A percentile compares a stretch with the other conserved stretches of the same genome.
phyloP scores from a whole-genome alignment of 192 early-diverging fungal species.

The Podochytrium sp. region DNA sequence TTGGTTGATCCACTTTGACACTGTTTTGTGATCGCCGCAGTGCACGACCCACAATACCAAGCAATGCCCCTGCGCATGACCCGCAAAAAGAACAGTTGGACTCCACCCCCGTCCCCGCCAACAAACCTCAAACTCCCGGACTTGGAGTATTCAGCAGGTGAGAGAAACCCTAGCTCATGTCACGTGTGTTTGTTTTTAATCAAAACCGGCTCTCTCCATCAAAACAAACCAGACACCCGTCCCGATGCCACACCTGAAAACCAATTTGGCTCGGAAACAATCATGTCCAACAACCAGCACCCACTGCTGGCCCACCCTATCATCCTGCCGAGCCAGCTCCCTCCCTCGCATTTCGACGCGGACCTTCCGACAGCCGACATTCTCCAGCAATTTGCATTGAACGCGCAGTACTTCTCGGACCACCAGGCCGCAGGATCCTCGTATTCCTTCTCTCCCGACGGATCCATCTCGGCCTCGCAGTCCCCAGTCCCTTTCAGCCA shows the following conservation, averaged over 20 bases:
- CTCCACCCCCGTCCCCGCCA: neutral
- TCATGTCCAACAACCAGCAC: neutral
- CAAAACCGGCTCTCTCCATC: neutral
- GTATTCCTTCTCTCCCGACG: neutral
- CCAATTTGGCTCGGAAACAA: neutral
- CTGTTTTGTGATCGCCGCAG: too few relatives aligned
- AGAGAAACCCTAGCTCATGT: too few relatives aligned
- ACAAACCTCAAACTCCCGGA: too few relatives aligned
- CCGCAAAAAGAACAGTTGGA: slow-evolving; percentile 5
- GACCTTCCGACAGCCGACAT: too few relatives aligned
- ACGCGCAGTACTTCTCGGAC: neutral
- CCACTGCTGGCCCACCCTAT: neutral
- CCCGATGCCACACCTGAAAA: neutral
- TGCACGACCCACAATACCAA: too few relatives aligned
- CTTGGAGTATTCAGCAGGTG: too few relatives aligned
- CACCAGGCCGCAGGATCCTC: neutral
- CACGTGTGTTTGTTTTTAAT: too few relatives aligned
- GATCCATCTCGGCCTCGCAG: neutral
- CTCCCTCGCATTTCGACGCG: too few relatives aligned
- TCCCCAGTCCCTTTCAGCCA: neutral
- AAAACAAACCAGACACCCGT: neutral
- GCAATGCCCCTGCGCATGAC: too few relatives aligned
- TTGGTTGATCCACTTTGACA: too few relatives aligned
- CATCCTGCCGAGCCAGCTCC: too few relatives aligned
- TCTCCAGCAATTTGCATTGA: neutral